Evolutionary conservation across 1,139 yeast genomes (phyloP), one percentile per base, ranked within the genome.

Genomic region (Magnusiomyces fungicola): DNA sequence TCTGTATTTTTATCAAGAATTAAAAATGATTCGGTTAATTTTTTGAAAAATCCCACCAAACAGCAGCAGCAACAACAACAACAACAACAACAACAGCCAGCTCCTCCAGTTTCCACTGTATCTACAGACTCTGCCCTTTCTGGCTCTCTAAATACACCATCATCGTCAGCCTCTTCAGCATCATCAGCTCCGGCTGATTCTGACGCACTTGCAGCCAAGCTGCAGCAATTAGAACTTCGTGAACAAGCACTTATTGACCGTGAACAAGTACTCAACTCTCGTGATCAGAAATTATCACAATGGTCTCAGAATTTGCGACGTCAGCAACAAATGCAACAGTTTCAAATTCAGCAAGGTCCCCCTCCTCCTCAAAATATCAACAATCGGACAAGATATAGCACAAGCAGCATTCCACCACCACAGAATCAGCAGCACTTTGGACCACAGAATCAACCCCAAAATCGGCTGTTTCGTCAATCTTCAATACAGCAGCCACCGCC

Each of bases 251-350:
- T 46, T 16, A 33, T 33, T 12, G 53, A 51, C 10, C 45, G 47
- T 12, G 51, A 48, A 22, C 36, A 32, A 1, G 14, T 12, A 2
- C 30, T 51, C 30, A 36, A 34, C 12, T 12, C 19, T 4, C 44
- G 50, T 16, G 51, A 51, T 32, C 49, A 40, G 19, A 46, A 46
- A 30, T 42, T 51, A n/a, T 29, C 22, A 22, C 51, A 48, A 23
- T 29, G 50, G 46, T 39, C 44, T 22, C 25, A 16, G 19, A 19
- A 33, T 6, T 22, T 48, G 27, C 46, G 38, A 33, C 42, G 50
- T 19, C 43, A 37, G 6, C 39, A 25, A 21, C 39, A 33, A 46
- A 33, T 25, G 41, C 45, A 23, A 23, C 43, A 22, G 43, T 29
- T 36, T 37, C 50, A 43, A 19, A 19, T 33, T 34, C 22, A 33